phyloP scores from a whole-genome alignment of 2,329 filamentous ascomycete species.

The Aspergillus felis region DNA sequence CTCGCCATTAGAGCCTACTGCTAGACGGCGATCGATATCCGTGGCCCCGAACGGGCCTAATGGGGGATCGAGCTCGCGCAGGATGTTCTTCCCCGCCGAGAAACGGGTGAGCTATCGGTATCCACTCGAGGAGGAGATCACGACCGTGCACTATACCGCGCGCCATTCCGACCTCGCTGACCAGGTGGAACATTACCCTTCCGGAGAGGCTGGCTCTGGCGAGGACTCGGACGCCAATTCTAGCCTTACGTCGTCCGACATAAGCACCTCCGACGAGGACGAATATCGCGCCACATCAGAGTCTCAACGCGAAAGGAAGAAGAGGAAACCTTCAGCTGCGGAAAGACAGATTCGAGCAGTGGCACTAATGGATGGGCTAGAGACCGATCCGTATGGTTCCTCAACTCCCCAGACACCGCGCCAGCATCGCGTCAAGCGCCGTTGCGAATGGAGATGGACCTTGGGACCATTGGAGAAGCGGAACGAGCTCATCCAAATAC shows the following conservation, averaged over 20 bases:
- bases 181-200: conserved; percentile 16
- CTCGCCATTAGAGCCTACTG: conserved; percentile 37
- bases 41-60: conserved; percentile 30
- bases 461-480: conserved; percentile 42
- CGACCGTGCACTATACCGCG: conserved; percentile 52
- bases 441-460: conserved; percentile 57
- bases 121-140: conserved; percentile 57
- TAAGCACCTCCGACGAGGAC: conserved; percentile 32
- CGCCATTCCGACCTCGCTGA: conserved; percentile 53
- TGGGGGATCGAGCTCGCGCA: conserved; percentile 30
- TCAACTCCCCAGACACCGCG: conserved; percentile 51
- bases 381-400: conserved; percentile 45
- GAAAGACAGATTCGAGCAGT: conserved; percentile 39
- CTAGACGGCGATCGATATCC: conserved; percentile 39
- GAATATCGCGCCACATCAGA: conserved; percentile 7
- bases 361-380: conserved; percentile 38
- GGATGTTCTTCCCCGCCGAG: conserved; percentile 50
- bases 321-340: conserved; percentile 27
- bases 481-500: conserved; percentile 5
- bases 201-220: conserved; percentile 15
- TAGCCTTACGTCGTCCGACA: conserved; percentile 25
- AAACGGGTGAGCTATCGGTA: conserved; percentile 57
- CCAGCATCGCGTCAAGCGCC: conserved; percentile 50
- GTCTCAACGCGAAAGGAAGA: conserved; percentile 32
- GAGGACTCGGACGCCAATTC: conserved; percentile 26